phyloP scores from a whole-genome alignment of 495 filamentous ascomycete species.

The Xylaria castorea region DNA sequence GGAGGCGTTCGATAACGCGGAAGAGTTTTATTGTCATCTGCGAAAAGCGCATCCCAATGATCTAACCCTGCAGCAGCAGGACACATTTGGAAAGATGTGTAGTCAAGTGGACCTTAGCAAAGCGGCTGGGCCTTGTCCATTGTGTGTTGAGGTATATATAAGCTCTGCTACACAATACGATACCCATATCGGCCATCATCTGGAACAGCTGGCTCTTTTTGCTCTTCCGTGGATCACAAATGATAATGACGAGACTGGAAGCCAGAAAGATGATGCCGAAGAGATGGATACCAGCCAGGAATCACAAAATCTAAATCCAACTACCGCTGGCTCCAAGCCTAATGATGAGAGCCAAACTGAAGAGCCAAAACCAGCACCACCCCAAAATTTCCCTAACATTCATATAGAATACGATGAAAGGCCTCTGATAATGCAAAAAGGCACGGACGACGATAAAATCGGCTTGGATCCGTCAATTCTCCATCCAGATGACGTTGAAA shows the following conservation, averaged over 20 bases:
- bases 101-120: not conserved
- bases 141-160: not conserved
- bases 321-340: not conserved
- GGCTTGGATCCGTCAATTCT: not conserved
- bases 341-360: too few relatives aligned
- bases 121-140: not conserved
- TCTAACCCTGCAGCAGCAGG: not conserved
- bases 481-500: not conserved
- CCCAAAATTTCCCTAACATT: too few relatives aligned
- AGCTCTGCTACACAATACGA: not conserved
- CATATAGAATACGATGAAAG: too few relatives aligned
- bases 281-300: not conserved
- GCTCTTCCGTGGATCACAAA: not conserved
- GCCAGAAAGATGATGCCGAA: not conserved
- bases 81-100: not conserved
- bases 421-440: not conserved
- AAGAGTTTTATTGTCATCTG: not conserved
- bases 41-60: not conserved
- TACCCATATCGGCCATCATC: not conserved
- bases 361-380: not conserved
- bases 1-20: not conserved
- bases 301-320: not conserved
- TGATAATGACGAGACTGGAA: not conserved
- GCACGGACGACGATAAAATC: not conserved
- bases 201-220: conserved; percentile 10